Conservation (phyloP, 2,329 filamentous ascomycete species). For the Elsinoe fawcettii region DNA sequence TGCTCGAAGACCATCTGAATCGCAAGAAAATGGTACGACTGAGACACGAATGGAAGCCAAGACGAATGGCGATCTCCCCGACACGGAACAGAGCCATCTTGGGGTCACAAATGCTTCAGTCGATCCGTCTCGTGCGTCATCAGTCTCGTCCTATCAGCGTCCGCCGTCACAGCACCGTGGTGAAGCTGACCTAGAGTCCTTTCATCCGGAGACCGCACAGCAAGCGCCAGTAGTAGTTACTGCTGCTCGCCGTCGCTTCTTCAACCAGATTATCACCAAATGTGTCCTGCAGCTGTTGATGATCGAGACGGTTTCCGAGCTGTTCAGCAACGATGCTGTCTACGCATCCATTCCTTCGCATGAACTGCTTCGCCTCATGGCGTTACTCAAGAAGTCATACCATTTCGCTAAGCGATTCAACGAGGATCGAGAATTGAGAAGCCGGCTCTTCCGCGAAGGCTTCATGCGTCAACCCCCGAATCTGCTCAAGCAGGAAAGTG, state of each 20-base stretch:
- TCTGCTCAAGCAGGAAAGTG: constrained; percentile 90
- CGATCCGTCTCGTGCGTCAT: constrained; percentile 1
- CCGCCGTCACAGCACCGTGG: constrained; percentile 20
- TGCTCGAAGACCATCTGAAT: constrained; percentile 15
- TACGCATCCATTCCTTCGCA: constrained; percentile 86
- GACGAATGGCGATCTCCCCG: constrained; percentile 9
- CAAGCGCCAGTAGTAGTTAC: constrained; percentile 90
- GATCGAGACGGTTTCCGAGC: constrained; percentile 98
- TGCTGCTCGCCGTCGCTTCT: constrained; percentile 84
- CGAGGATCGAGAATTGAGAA: constrained; percentile 89
- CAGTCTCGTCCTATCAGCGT: constrained; percentile 10
- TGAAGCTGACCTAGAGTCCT: constrained; percentile 67
- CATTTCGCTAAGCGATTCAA: constrained; percentile 97
- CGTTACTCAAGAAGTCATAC: constrained; percentile 88
- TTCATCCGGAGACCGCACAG: constrained; percentile 65
- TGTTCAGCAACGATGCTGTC: constrained; percentile 94
- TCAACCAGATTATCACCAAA: constrained; percentile 98
- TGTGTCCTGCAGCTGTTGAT: constrained; percentile 96
- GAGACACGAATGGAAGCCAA: constrained; percentile 19
- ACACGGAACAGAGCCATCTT: background rate
- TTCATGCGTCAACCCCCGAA: constrained; percentile 99
- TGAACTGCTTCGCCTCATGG: constrained; percentile 88
- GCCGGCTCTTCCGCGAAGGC: constrained; percentile 89
- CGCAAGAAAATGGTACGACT: constrained; percentile 19
- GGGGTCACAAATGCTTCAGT: background rate